Evolutionary conservation across 805 yeast species (phyloP), one percentile per base, ranked within the genome.

Genomic region (Schwanniomyces sp.): DNA sequence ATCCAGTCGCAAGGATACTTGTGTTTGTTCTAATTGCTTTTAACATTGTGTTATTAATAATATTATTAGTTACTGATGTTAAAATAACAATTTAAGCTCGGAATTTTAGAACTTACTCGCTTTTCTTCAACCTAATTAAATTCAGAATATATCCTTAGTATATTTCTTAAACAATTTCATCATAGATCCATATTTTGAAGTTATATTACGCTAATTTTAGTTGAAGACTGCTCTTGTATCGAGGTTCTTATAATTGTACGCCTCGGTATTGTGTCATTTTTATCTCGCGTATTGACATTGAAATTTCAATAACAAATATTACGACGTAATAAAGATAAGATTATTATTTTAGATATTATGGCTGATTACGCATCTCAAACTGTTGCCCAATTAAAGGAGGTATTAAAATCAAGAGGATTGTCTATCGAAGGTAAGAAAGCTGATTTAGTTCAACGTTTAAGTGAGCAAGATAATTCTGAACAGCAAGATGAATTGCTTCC

Each of bases 331-430:
- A 5, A 34, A 4, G 25, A 40, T 29, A 21, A 45, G 30, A 40
- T 34, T 36, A 34, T 14, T 14, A 32, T 24, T 34, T 12, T 30
- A 12, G 12, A 41, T 12, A 37, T n/a, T 25, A 81, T 82, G 85
- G 53, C 81, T 14, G 76, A 76, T 9, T 85, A 83, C 62, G 61
- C 81, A n/a, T 60, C 83, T n/a, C 76, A 81, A 53, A 85, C 91
- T 2, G 97, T 91, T 44, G 83, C 85, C 16, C 96, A 91, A 72
- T 78, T 92, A 66, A 91, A 88, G 64, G 96, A 87, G 52, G 59
- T 80, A 47, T 77, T 92, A 57, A 85, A 85, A 57, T 67, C 76
- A 18, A 82, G 84, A 51, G 86, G 85, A 1, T 77, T 92, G 43
- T 64, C 94, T 2, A 72, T 75, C 5, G 79, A 79, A 34, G 98